Conservation (phyloP, 2,329 filamentous ascomycete genomes). For the Epichloe gansuensis region DNA sequence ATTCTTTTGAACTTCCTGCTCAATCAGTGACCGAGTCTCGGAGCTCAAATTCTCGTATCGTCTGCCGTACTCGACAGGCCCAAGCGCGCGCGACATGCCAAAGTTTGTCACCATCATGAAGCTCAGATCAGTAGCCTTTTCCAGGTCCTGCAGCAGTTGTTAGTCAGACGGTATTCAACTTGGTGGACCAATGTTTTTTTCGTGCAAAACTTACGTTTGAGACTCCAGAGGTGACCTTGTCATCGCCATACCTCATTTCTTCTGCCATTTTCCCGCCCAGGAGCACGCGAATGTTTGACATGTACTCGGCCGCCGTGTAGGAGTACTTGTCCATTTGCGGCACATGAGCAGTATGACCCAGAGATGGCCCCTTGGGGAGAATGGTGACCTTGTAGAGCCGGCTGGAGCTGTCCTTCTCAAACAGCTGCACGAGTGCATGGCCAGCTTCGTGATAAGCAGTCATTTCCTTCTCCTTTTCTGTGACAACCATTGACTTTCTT, state of each 20-base stretch:
- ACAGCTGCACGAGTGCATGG: slow-evolving; percentile 81
- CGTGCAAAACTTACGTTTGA: slow-evolving; percentile 48
- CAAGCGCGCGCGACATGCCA: slow-evolving; percentile 80
- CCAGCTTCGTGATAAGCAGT: slow-evolving; percentile 97
- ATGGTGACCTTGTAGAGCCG: slow-evolving; percentile 96
- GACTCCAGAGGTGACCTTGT: slow-evolving; percentile 83
- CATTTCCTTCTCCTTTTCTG: slow-evolving; percentile 85
- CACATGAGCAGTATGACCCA: slow-evolving; percentile 79
- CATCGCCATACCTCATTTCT: slow-evolving; percentile 82
- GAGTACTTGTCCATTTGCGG: slow-evolving; percentile 91
- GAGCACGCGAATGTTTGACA: slow-evolving; percentile 65
- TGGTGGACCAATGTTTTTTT: neutral
- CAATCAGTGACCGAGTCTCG: slow-evolving; percentile 76
- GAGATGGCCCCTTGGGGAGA: slow-evolving; percentile 73
- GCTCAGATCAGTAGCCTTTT: slow-evolving; percentile 67
- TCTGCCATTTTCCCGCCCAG: slow-evolving; percentile 85
- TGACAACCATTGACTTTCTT: slow-evolving; percentile 77
- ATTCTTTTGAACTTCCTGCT: slow-evolving; percentile 74
- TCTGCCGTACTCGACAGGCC: slow-evolving; percentile 76
- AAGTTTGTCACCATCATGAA: slow-evolving; percentile 80
- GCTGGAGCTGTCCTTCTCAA: slow-evolving; percentile 56
- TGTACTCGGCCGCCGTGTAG: slow-evolving; percentile 70
- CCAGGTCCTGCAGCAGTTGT: slow-evolving; percentile 55
- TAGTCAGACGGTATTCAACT: slow-evolving; percentile 8
- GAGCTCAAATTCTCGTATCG: slow-evolving; percentile 74